Conservation (phyloP, 208 protist species). For the Trypanosomatidae sp. region DNA sequence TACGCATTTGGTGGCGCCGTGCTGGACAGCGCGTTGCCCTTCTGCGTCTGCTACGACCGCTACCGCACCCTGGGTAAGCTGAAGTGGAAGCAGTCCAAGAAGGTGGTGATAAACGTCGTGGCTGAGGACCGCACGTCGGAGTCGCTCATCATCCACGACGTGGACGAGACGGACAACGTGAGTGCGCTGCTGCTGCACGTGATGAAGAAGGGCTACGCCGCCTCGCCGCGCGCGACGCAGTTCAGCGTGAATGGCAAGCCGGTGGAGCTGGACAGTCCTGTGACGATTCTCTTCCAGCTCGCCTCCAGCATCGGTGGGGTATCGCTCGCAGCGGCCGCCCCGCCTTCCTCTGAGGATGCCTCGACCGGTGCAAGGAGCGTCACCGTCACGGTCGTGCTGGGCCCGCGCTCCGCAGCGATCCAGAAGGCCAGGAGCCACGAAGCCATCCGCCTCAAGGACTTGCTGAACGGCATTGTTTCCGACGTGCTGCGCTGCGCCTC, state of each 20-base stretch:
- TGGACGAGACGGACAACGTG: constrained; percentile 39
- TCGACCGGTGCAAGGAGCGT: constrained; percentile 8
- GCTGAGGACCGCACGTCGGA: constrained; percentile 7
- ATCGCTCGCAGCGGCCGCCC: no score
- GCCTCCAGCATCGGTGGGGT: constrained; percentile 12
- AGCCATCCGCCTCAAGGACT: constrained; percentile 13
- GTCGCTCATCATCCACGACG: constrained; percentile 34
- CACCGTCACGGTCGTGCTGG: constrained; percentile 19
- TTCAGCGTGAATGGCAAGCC: constrained; percentile 21
- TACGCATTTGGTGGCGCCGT: constrained; percentile 65
- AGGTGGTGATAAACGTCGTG: constrained; percentile 32
- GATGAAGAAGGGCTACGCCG: constrained; percentile 37
- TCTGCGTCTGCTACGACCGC: constrained; percentile 54
- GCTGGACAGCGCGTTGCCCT: constrained; percentile 68
- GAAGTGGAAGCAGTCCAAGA: constrained; percentile 31
- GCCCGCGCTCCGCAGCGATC: constrained; percentile 6
- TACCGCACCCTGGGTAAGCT: constrained; percentile 47
- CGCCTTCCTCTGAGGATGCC: constrained; percentile 5
- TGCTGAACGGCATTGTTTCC: constrained; percentile 24
- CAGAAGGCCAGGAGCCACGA: constrained; percentile 4
- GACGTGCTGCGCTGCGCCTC: constrained; percentile 45
- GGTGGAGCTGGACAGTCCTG: constrained; percentile 6
- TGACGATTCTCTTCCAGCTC: constrained; percentile 23
- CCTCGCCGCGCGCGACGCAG: constrained; percentile 21
- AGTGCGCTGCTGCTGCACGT: constrained; percentile 35